phyloP scores from a whole-genome alignment of 1,284 basidiomycete genomes.

The Sporisorium exsertum region DNA sequence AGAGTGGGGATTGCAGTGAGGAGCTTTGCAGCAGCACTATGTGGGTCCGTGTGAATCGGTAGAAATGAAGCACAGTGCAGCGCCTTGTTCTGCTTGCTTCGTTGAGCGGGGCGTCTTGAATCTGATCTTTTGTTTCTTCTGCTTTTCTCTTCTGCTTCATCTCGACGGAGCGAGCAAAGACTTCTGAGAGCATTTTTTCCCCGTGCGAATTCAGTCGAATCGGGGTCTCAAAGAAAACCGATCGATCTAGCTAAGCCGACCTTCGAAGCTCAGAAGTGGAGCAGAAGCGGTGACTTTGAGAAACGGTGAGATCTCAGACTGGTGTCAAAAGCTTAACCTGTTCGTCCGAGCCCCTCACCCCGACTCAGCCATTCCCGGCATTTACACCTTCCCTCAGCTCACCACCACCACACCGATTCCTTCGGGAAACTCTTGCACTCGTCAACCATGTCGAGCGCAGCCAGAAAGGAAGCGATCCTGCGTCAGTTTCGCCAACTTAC shows the following conservation, averaged over 20 bases:
- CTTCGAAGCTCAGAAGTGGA: slow-evolving; percentile 12
- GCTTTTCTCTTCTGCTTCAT: background rate
- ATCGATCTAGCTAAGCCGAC: background rate
- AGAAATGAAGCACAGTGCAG: slow-evolving; percentile 9
- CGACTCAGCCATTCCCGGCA: background rate
- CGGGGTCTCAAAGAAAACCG: background rate
- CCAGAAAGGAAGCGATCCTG: slow-evolving; percentile 51
- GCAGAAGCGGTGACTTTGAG: background rate
- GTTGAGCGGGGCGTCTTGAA: slow-evolving; percentile 2
- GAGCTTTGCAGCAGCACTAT: background rate
- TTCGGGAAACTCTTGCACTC: too few species aligned
- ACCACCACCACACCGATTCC: background rate
- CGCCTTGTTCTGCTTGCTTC: slow-evolving; percentile 28
- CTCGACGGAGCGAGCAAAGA: background rate
- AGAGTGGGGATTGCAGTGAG: background rate
- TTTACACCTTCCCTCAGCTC: too few species aligned
- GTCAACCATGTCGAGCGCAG: slow-evolving; percentile 43
- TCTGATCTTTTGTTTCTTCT: slow-evolving; percentile 19
- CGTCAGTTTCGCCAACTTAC: slow-evolving; percentile 50
- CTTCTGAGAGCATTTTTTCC: slow-evolving; percentile 28
- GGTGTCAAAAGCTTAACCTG: background rate
- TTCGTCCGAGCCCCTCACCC: background rate
- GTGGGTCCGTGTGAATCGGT: slow-evolving; percentile 31
- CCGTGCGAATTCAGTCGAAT: slow-evolving; percentile 5
- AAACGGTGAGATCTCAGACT: background rate